A percentile compares a stretch with the other conserved stretches of the same genome.
These are phyloP conservation scores for Escallonia rubra DNA, from an alignment of 129 eudicot genomes.

Conservation along the genomic window DNA sequence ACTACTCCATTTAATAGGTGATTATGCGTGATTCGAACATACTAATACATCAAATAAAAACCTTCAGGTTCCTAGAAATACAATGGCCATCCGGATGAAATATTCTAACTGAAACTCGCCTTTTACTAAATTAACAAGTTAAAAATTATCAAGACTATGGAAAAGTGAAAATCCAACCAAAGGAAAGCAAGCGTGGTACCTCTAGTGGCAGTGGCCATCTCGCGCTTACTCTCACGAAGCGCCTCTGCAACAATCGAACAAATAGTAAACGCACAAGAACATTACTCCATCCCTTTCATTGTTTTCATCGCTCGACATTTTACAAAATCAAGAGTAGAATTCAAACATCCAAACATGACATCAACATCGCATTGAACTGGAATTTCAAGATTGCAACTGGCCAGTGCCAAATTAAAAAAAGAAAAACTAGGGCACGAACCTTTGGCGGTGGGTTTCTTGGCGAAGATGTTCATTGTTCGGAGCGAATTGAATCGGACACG, in stretches of 20 bases:
- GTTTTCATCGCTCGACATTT: not conserved
- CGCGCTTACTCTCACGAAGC: slow-evolving; percentile 89
- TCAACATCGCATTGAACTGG: not conserved
- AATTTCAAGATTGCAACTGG: not conserved
- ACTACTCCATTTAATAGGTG: too few relatives aligned
- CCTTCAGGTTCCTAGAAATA: too few relatives aligned
- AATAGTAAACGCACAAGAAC: not conserved
- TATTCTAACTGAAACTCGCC: too few relatives aligned
- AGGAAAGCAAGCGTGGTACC: slow-evolving; percentile 29
- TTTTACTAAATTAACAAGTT: too few relatives aligned
- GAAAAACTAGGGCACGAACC: slow-evolving; percentile 41
- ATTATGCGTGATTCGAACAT: too few relatives aligned
- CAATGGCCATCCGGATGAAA: too few relatives aligned
- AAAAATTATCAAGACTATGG: too few relatives aligned
- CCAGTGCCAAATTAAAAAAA: not conserved
- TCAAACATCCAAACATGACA: not conserved
- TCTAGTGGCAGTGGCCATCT: slow-evolving; percentile 90
- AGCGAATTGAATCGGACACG: not conserved
- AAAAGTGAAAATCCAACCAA: too few relatives aligned
- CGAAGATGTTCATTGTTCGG: slow-evolving; percentile 65
- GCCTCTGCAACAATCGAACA: slow-evolving; percentile 55
- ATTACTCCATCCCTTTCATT: not conserved
- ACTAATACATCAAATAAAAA: too few relatives aligned
- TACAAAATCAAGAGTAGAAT: not conserved
- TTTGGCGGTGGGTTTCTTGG: slow-evolving; percentile 90